phyloP scores from a whole-genome alignment of 345 rosid species.

The Gynandropsis gynandra region DNA sequence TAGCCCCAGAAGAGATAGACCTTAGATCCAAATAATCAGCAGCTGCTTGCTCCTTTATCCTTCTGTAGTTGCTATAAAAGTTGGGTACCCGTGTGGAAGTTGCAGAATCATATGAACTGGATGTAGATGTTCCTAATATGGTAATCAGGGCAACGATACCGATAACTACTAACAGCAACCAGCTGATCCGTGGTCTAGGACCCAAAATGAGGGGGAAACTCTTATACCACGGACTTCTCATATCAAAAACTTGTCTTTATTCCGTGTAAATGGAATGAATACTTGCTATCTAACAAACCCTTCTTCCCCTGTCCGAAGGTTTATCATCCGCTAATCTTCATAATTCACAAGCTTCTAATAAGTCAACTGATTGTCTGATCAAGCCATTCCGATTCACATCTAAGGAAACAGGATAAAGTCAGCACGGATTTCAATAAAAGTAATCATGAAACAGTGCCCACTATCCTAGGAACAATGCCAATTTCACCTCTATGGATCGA shows the following conservation, averaged over 20 bases:
- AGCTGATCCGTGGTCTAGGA: conserved; percentile 57
- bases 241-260: conserved; percentile 36
- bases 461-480: conserved; percentile 5
- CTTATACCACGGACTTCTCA: conserved; percentile 83
- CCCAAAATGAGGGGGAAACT: conserved; percentile 54
- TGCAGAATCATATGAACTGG: conserved; percentile 40
- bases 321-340: conserved; percentile 35
- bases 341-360: conserved; percentile 28
- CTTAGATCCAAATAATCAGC: conserved; percentile 72
- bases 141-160: conserved; percentile 60
- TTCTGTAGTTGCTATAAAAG: conserved; percentile 62
- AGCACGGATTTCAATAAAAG: conserved; percentile 3
- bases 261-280: conserved; percentile 2
- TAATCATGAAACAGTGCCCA: conserved; percentile 11
- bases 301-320: conserved; percentile 25
- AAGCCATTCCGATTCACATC: conserved; percentile 11
- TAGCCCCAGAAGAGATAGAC: conserved; percentile 52
- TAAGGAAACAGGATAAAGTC: not conserved
- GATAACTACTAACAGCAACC: conserved; percentile 54
- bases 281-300: conserved; percentile 24
- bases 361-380: conserved; percentile 8
- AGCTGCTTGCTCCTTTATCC: conserved; percentile 86
- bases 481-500: conserved; percentile 23
- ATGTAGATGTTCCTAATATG: conserved; percentile 66
- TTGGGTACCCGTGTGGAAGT: conserved; percentile 38